Base-by-base conservation (phyloP, 495 filamentous ascomycete genomes). In the Penicillium canescens region DNA sequence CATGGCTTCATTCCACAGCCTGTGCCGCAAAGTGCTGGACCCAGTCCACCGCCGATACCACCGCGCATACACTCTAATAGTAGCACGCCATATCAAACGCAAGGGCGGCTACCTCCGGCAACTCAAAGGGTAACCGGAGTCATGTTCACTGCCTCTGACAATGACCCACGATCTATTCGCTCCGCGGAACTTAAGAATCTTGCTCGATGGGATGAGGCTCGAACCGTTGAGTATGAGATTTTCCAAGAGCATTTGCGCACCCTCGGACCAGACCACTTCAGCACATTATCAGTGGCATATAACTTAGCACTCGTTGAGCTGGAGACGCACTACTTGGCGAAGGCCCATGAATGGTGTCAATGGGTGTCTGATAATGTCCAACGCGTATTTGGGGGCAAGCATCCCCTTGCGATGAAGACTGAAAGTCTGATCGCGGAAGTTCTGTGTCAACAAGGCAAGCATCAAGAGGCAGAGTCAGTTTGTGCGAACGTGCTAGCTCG, bases 401-500 rank as follows among this genome's bases (percentile, higher is more conserved):
- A 74, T 49, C 45, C 64, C 1, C 60, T 74, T 3, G 44, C 71
- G 3, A 65, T 74, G 67, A 72, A 60, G 42, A 59, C 62, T 1
- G 71, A 74, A 46, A 68, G 65, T 28, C 52, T 74, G 28, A 62
- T 66, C 43, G 66, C 60, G 23, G 69, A 74, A 38, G 54, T 72
- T 16, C 42, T 72, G 7, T 59, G 50, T 16, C 57, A 59, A 3
- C 57, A 63, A 11, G 71, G 69, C 20, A 66, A 65, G 31, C 52
- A 60, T 9, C 60, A 69, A 33, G 69, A 72, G 34, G 63, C 65
- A 0, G 69, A 74, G 52, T 72, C 69, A 0, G 54, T 72, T 28
- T 69, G 65, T 18, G 65, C 71, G 13, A 72, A 74, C 7, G 62
- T 72, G 3, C 56, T 74, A 3, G 71, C 71, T 2, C 65, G 69